Conservation (phyloP, 345 rosid genomes). For the Gossypium turneri region DNA sequence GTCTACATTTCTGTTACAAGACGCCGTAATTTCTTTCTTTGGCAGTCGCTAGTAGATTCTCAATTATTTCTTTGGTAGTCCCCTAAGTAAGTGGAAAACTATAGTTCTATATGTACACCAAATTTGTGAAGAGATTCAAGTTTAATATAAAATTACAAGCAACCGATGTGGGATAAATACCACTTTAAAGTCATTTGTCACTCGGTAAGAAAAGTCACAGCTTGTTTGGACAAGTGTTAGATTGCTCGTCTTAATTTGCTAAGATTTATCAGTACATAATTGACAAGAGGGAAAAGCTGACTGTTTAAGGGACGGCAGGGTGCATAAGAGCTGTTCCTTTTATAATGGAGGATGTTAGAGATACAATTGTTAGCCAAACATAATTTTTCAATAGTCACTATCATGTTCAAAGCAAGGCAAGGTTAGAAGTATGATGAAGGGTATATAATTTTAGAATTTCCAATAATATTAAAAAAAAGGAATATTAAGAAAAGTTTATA, state of each 20-base stretch:
- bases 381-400: not conserved
- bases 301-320: not conserved
- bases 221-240: not conserved
- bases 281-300: not conserved
- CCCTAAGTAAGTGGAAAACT: not conserved
- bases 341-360: not conserved
- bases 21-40: not conserved
- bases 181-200: no score
- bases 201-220: no score
- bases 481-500: no score
- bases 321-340: not conserved
- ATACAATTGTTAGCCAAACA: not conserved
- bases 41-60: not conserved
- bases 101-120: not conserved
- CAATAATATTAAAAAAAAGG: no score
- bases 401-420: not conserved
- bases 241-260: not conserved
- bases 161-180: not conserved
- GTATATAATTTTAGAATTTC: no score
- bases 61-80: conserved; percentile 1
- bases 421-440: no score
- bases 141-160: no score
- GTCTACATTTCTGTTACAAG: not conserved
- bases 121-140: no score
- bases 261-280: not conserved